Base-by-base conservation (phyloP, 2,329 filamentous ascomycete species). In the Penicillium sp. region DNA sequence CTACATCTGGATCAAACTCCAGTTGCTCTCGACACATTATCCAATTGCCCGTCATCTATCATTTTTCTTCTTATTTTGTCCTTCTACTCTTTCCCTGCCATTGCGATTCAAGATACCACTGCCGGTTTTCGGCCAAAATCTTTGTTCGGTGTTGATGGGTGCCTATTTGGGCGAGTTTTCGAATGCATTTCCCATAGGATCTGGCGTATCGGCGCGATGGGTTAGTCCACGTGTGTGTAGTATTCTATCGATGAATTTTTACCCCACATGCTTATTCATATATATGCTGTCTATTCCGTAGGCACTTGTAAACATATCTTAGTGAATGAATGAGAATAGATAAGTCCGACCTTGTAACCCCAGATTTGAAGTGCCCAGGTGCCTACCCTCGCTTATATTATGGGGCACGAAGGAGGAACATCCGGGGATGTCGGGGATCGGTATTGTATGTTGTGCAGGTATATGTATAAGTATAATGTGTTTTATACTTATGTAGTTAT, bases 51-150 rank as follows among this genome's bases (percentile, higher is more conserved):
- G 22, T 20, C 29, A 32, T 53, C 9, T 32, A 35, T 39, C 31
- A 24, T 45, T 24, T 32, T 32, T 31, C 2, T 35, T 13, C 5
- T 31, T 39, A 31, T 47, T 29, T 31, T 35, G 40, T 50, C 32
- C 16, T 47, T n/a, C 9, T 38, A 35, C 35, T 55, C n/a, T 49
- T 49, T 42, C 38, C 34, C 37, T 44, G 45, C 32, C 14, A 53
- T 43, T 43, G 38, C 38, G 39, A 34, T 44, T 49, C 46, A 47
- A 52, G 58, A 60, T 60, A 60, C 58, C 55, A 55, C 55, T 42
- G 37, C 34, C 34, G 34, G 39, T 18, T 31, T 50, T 49, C 20
- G 42, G 45, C 29, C 37, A 53, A 53, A 53, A 35, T 34, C 34
- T 55, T 35, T 57, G 50, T 42, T 57, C 40, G 51, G 45, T 45